phyloP scores from a whole-genome alignment of 2,329 filamentous ascomycete species.

The Gaeumannomyces tritici region DNA sequence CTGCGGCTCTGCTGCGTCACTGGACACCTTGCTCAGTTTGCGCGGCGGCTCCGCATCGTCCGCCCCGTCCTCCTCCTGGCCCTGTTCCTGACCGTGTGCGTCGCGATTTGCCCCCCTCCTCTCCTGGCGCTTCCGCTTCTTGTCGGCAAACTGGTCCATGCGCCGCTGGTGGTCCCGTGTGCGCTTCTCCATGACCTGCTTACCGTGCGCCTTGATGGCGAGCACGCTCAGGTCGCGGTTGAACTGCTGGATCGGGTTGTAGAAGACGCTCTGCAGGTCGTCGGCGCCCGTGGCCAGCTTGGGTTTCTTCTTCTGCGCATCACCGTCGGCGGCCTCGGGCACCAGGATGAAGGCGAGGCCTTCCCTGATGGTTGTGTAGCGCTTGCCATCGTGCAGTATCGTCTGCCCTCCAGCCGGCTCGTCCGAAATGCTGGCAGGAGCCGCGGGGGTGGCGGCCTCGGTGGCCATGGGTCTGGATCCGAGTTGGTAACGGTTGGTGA shows the following conservation, averaged over 20 bases:
- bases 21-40: slow-evolving; percentile 36
- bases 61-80: slow-evolving; percentile 12
- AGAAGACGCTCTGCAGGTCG: slow-evolving; percentile 75
- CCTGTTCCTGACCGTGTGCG: slow-evolving; percentile 9
- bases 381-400: slow-evolving; percentile 32
- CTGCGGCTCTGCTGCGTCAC: slow-evolving; percentile 12
- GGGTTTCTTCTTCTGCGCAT: slow-evolving; percentile 14
- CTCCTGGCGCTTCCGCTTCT: slow-evolving; percentile 32
- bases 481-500: not conserved
- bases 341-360: slow-evolving; percentile 49
- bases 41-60: slow-evolving; percentile 6
- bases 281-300: slow-evolving; percentile 41
- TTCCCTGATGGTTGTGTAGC: slow-evolving; percentile 42
- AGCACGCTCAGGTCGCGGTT: slow-evolving; percentile 92
- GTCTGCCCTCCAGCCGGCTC: slow-evolving; percentile 8
- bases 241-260: slow-evolving; percentile 98
- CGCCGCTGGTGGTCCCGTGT: slow-evolving; percentile 46
- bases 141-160: slow-evolving; percentile 34
- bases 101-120: slow-evolving; percentile 15
- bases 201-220: slow-evolving; percentile 80
- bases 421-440: not conserved
- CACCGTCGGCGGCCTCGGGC: slow-evolving; percentile 24
- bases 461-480: not conserved
- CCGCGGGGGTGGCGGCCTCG: not conserved
- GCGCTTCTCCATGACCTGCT: slow-evolving; percentile 45